Conservation (phyloP, 352 stramenopile species). For the Globisporangium iwayamae region DNA sequence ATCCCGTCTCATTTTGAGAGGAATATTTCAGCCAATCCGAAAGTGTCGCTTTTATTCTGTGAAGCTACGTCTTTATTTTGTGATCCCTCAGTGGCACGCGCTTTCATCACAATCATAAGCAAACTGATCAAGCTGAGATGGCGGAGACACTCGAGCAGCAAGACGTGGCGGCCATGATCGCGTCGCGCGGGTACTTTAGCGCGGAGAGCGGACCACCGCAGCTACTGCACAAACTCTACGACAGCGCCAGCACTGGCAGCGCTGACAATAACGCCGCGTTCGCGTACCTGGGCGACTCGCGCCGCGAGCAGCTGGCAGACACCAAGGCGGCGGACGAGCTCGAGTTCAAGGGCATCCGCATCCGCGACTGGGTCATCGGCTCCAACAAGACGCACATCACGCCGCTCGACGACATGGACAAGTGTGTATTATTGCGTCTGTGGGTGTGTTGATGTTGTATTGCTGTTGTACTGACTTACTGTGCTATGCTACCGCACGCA, state of each 20-base stretch:
- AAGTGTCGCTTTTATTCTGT: too few relatives aligned
- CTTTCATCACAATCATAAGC: too few relatives aligned
- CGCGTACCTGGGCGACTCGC: slow-evolving; percentile 49
- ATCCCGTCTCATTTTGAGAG: too few relatives aligned
- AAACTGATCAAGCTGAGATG: background rate
- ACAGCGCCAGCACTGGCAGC: background rate
- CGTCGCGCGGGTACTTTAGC: slow-evolving; percentile 49
- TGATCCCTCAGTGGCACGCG: too few relatives aligned
- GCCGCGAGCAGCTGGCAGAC: slow-evolving; percentile 33
- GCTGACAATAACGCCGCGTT: slow-evolving; percentile 13
- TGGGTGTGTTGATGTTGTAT: background rate
- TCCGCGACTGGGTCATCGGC: slow-evolving; percentile 64
- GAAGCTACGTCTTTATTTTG: too few relatives aligned
- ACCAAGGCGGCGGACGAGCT: slow-evolving; percentile 51
- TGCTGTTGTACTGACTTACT: background rate
- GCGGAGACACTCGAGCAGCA: background rate
- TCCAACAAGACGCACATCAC: slow-evolving; percentile 85
- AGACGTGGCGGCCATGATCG: slow-evolving; percentile 18
- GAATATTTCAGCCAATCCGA: too few relatives aligned
- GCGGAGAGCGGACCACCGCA: slow-evolving; percentile 37
- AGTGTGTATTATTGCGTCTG: slow-evolving; percentile 25
- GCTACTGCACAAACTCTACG: slow-evolving; percentile 45
- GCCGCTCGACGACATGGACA: slow-evolving; percentile 63
- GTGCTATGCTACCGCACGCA: background rate
- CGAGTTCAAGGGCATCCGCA: slow-evolving; percentile 65